A percentile compares a stretch with the other conserved stretches of the same genome.
Conservation (phyloP, 805 yeast species). For the Suhomyces pyralidae region DNA sequence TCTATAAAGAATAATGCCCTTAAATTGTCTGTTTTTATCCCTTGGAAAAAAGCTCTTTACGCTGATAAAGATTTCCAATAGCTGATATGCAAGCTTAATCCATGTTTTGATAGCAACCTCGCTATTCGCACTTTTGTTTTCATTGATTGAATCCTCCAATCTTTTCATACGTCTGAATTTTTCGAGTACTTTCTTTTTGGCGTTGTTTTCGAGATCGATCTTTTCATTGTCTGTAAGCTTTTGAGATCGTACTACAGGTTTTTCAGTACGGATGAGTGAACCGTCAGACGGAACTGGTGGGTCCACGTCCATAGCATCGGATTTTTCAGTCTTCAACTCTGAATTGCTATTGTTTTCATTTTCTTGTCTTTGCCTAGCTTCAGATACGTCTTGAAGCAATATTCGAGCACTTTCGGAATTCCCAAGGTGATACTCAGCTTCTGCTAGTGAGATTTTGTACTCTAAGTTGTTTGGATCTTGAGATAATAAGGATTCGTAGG, state of each 20-base stretch:
- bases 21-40: slow-evolving; percentile 67
- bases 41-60: slow-evolving; percentile 76
- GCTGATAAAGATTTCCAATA: slow-evolving; percentile 77
- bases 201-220: slow-evolving; percentile 53
- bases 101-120: slow-evolving; percentile 67
- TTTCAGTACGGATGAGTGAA: slow-evolving; percentile 12
- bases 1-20: slow-evolving; percentile 62
- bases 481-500: slow-evolving; percentile 53
- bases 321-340: slow-evolving; percentile 18
- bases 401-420: slow-evolving; percentile 55
- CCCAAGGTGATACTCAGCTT: slow-evolving; percentile 67
- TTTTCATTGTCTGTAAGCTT: slow-evolving; percentile 46
- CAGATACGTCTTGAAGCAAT: slow-evolving; percentile 54
- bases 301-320: slow-evolving; percentile 8
- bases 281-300: slow-evolving; percentile 2
- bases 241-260: slow-evolving; percentile 2
- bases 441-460: slow-evolving; percentile 74
- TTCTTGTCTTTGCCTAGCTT: slow-evolving; percentile 19
- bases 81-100: slow-evolving; percentile 79
- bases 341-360: slow-evolving; percentile 20
- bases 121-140: slow-evolving; percentile 30
- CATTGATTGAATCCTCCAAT: slow-evolving; percentile 35
- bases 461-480: slow-evolving; percentile 65
- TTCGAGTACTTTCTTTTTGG: slow-evolving; percentile 55
- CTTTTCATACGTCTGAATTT: slow-evolving; percentile 54